Base-by-base conservation (phyloP, 2,329 filamentous ascomycete genomes). In the Aspergillus fructus region DNA sequence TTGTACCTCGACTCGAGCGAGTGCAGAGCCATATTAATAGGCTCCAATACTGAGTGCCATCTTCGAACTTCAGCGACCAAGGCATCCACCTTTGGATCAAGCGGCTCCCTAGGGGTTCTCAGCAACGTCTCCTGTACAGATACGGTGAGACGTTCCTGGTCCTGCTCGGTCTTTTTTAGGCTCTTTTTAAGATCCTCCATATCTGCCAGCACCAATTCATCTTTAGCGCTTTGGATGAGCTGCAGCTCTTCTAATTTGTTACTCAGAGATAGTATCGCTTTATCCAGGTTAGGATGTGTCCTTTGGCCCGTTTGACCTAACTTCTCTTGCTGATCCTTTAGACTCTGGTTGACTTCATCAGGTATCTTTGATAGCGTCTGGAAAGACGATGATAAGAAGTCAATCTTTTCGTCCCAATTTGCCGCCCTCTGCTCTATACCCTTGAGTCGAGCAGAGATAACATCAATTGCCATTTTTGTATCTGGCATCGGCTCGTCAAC, bases 1-100 rank as follows among this genome's bases (percentile, higher is more conserved):
- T 78, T 79, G 58, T 78, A 84, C 59, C 81, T 82, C 0, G 59
- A 55, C 63, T 82, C 77, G 7, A 86, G 62, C 1, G 73, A 76
- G 30, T 68, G 65, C 21, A 75, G 37, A n/a, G 63, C 66, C 19
- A 62, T 60, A 6, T 49, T 58, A 3, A 72, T n/a, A 15, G 57
- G 21, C 13, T 30, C 33, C 12, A 53, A 21, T 54, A 40, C n/a
- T 21, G 42, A 7, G 15, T 15, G 12, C 19, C 15, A n/a, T 33
- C 4, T 34, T n/a, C 30, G 15, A 17, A 47, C 19, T 15, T 51
- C 49, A 33, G 21, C 40, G 6, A 27, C 7, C 33, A 53, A 19
- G 7, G 21, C 24, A 40, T 37, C 55, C 15, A 51, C n/a, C 33
- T 43, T 48, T 49, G 54, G 49, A 3, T 53, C 51, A 19, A 55